Conservation (phyloP, 306 rosid species). For the Hippophae tibetana region DNA sequence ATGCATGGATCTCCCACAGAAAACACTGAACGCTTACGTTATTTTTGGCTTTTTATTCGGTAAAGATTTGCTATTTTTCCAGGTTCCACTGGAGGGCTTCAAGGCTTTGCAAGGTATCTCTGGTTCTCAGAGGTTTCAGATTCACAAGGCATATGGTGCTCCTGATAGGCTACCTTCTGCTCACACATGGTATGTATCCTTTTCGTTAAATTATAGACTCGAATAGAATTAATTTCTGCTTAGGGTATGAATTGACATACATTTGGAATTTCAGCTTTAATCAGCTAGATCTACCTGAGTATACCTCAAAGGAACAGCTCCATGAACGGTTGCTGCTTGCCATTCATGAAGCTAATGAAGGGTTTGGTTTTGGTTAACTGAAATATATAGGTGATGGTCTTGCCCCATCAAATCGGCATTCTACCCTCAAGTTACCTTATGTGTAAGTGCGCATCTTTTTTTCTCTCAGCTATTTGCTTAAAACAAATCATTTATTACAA, state of each 20-base stretch:
- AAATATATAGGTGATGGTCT: conserved; percentile 11
- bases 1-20: too few relatives aligned
- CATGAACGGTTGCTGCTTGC: conserved; percentile 93
- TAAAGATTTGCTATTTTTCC: conserved; percentile 21
- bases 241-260: conserved; percentile 16
- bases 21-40: not conserved
- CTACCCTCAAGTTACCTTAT: conserved; percentile 33
- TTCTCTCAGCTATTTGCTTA: conserved; percentile 6
- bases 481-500: too few relatives aligned
- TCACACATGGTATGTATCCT: conserved; percentile 73
- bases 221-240: not conserved
- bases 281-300: conserved; percentile 97
- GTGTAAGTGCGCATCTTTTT: conserved; percentile 33
- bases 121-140: conserved; percentile 96
- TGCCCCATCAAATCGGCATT: conserved; percentile 26
- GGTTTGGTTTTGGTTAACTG: conserved; percentile 85
- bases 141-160: conserved; percentile 98
- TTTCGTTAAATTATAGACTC: too few relatives aligned
- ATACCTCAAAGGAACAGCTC: conserved; percentile 86
- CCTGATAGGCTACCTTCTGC: conserved; percentile 96
- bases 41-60: not conserved
- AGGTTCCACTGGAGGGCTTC: conserved; percentile 99
- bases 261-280: conserved; percentile 57
- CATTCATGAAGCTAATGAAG: conserved; percentile 95
- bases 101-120: conserved; percentile 98